Conservation (phyloP, 176 grass and related monocot genomes). For the Urochloa ruziziensis region DNA sequence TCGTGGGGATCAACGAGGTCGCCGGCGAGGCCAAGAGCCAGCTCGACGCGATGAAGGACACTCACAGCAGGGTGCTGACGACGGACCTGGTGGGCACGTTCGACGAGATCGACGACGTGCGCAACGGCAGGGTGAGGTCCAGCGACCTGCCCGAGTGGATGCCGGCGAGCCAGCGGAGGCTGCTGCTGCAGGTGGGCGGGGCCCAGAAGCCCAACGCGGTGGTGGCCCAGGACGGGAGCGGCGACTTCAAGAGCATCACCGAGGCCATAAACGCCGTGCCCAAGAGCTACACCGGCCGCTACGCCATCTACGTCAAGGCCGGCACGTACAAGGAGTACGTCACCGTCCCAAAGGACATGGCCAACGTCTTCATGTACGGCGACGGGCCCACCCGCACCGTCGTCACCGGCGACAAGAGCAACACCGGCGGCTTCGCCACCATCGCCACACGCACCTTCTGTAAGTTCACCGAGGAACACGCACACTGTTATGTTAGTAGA, state of each 20-base stretch:
- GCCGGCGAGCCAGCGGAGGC: slow-evolving; percentile 51
- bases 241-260: slow-evolving; percentile 79
- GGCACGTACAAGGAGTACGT: slow-evolving; percentile 85
- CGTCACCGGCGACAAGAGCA: slow-evolving; percentile 62
- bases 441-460: slow-evolving; percentile 67
- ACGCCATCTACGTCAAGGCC: slow-evolving; percentile 90
- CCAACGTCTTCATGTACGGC: slow-evolving; percentile 88
- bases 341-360: slow-evolving; percentile 38
- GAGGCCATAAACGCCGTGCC: slow-evolving; percentile 59
- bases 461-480: too few species aligned
- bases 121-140: not conserved
- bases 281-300: slow-evolving; percentile 36
- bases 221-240: slow-evolving; percentile 84
- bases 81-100: slow-evolving; percentile 34
- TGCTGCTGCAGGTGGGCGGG: slow-evolving; percentile 43
- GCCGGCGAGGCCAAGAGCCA: slow-evolving; percentile 37
- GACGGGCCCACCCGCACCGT: slow-evolving; percentile 54
- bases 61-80: slow-evolving; percentile 23
- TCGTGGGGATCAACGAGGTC: slow-evolving; percentile 3
- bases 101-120: slow-evolving; percentile 33
- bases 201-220: slow-evolving; percentile 59
- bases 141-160: slow-evolving; percentile 50
- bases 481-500: too few species aligned
- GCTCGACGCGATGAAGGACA: slow-evolving; percentile 17
- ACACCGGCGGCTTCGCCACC: slow-evolving; percentile 49